Base-by-base conservation (phyloP, 2,329 filamentous ascomycete genomes). In the Fusarium sterilihyphosum region DNA sequence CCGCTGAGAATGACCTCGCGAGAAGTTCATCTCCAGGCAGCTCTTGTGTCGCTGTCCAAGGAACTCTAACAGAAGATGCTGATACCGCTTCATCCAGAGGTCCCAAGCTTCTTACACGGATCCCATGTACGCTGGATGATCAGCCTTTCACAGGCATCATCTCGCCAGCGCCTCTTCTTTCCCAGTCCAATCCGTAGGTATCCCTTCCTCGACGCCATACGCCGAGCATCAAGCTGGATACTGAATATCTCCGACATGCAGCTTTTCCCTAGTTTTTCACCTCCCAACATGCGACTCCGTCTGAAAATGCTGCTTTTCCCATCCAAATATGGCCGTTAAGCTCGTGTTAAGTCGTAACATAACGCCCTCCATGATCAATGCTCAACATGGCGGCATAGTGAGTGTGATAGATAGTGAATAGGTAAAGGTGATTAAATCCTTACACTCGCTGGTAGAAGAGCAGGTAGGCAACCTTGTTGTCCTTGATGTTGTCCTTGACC, bases 391-490 rank as follows among this genome's bases (percentile, higher is more conserved):
- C 56, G 70, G 73, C 59, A 66, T 68, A 70, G 65, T 75, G 68
- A 75, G 56, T 69, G 65, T 67, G 44, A 57, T 66, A 70, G 29
- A 54, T 64, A 71, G 63, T 69, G 64, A 29, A 41, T 54, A 56
- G 46, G 43, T 24, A 49, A 56, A 56, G 64, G 35, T 56, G 29
- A 52, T 52, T 62, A 44, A 43, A 46, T 52, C 58, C 57, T 79
- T 75, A 90, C 70, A 96, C 89, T 78, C 91, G 91, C 85, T 98
- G 93, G 83, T 99, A 99, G 85, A 99, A 97, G 80, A 99, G 85
- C 75, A 99, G 90, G 84, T 99, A 99, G 8, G 96, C 96, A 67
- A 98, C 96, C 87, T 97, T 98, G 87, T 96, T 98, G 82, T 98
- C 96, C 83, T 94, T 94, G 80, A 93, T 89, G 75, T 85, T 89